Evolutionary conservation across 208 protist species (phyloP).

Genomic region (Porcisia deanei): DNA sequence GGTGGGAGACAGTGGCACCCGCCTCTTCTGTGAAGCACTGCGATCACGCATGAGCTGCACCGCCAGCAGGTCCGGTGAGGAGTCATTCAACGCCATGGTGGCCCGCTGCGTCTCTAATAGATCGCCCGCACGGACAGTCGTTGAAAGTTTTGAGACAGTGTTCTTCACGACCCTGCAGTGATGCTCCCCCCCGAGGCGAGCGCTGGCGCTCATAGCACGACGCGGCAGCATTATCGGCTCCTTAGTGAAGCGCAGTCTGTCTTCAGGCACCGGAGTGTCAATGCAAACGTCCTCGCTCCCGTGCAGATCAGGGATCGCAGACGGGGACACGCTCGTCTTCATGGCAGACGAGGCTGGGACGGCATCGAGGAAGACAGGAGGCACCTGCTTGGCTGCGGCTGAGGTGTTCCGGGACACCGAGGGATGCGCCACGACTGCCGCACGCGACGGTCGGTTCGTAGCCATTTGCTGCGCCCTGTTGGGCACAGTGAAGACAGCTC

Average conservation of each 20-base stretch:
- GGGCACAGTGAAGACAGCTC: conserved; percentile 68
- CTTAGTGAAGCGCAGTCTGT: conserved; percentile 19
- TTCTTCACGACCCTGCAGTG: conserved; percentile 2
- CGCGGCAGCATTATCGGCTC: conserved; percentile 45
- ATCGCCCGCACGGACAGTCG: neutral
- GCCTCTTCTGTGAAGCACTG: conserved; percentile 14
- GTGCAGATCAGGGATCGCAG: too few species aligned
- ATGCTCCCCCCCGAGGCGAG: conserved; percentile 15
- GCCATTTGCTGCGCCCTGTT: conserved; percentile 62
- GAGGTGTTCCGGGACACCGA: conserved; percentile 27
- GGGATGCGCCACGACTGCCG: conserved; percentile 18
- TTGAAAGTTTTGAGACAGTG: neutral
- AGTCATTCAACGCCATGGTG: conserved; percentile 34
- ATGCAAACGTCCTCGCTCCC: conserved; percentile 7
- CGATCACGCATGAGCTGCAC: conserved; percentile 48
- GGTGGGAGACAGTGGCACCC: conserved; percentile 37
- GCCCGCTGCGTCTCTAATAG: conserved; percentile 5
- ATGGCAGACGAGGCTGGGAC: conserved; percentile 37
- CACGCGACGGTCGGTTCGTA: conserved; percentile 37
- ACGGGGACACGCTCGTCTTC: conserved; percentile 31
- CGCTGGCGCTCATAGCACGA: conserved; percentile 48
- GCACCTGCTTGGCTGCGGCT: conserved; percentile 7
- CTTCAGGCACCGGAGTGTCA: neutral
- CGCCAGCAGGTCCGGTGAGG: conserved; percentile 48
- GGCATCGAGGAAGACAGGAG: conserved; percentile 29